Evolutionary conservation across 805 yeast genomes (phyloP).

Genomic region (Lipomyces spencermartinsiae): DNA sequence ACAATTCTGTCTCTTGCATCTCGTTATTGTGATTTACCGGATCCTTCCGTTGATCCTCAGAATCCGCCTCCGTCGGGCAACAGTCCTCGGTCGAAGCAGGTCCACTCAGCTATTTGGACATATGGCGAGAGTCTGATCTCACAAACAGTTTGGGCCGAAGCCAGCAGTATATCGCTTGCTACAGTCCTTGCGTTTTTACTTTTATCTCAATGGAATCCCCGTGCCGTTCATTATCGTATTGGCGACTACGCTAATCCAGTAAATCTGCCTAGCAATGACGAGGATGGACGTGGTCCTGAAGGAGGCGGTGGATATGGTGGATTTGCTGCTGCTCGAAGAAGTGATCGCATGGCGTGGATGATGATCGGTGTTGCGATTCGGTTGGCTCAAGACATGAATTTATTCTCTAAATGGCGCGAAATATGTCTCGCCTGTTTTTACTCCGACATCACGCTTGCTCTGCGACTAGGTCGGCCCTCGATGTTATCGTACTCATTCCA

Average conservation of each 20-base stretch:
- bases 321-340: conserved; percentile 80
- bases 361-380: conserved; percentile 85
- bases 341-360: conserved; percentile 94
- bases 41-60: conserved; percentile 39
- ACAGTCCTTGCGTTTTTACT: conserved; percentile 83
- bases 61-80: conserved; percentile 16
- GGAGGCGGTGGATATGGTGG: conserved; percentile 67
- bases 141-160: conserved; percentile 93
- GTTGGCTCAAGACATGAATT: conserved; percentile 83
- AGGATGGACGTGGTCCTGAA: conserved; percentile 38
- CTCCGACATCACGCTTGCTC: conserved; percentile 81
- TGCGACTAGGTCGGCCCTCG: conserved; percentile 78
- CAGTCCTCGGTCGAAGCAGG: conserved; percentile 37
- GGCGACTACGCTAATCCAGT: conserved; percentile 76
- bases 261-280: conserved; percentile 36
- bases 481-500: conserved; percentile 69
- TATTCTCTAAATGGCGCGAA: conserved; percentile 73
- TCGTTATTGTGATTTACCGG: conserved; percentile 69
- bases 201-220: conserved; percentile 94
- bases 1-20: conserved; percentile 82
- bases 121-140: conserved; percentile 81
- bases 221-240: conserved; percentile 80
- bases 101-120: conserved; percentile 84
- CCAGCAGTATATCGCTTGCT: conserved; percentile 84
- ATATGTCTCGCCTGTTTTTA: conserved; percentile 83